These are phyloP conservation scores for Warburgia ugandensis DNA, from an alignment of 164 flowering plant genomes.

Conservation along the genomic window DNA sequence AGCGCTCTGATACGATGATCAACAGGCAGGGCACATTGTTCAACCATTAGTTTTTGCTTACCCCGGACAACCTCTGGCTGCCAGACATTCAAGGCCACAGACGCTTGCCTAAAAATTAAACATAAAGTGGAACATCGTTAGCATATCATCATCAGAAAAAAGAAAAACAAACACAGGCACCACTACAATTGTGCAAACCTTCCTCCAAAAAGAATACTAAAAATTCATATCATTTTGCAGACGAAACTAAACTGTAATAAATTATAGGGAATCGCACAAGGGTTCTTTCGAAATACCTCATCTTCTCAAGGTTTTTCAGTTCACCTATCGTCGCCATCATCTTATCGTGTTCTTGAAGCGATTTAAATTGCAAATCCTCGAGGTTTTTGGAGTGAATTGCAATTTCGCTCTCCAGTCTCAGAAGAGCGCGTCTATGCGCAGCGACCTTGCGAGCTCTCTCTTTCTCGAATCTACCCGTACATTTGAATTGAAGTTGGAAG, in stretches of 20 bases:
- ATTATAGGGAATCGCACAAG: neutral
- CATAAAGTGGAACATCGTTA: neutral
- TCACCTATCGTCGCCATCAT: slow-evolving; percentile 31
- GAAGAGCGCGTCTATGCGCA: slow-evolving; percentile 47
- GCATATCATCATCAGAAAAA: neutral
- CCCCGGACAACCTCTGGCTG: slow-evolving; percentile 74
- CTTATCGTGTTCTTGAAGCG: slow-evolving; percentile 33
- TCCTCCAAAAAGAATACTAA: neutral
- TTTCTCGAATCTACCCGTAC: slow-evolving; percentile 41
- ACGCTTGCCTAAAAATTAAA: slow-evolving; percentile 50
- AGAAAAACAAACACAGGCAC: neutral
- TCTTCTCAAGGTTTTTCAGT: slow-evolving; percentile 35
- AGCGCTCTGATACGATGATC: slow-evolving; percentile 46
- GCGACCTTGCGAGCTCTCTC: slow-evolving; percentile 45
- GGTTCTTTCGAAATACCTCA: slow-evolving; percentile 29
- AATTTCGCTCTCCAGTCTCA: slow-evolving; percentile 55
- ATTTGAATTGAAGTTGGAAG: neutral
- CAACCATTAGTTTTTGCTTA: slow-evolving; percentile 62
- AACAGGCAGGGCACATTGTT: slow-evolving; percentile 58
- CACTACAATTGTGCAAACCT: neutral
- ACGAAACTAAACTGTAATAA: neutral
- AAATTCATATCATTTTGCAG: neutral
- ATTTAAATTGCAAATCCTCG: slow-evolving; percentile 19
- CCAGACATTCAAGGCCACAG: slow-evolving; percentile 90
- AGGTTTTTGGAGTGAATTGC: slow-evolving; percentile 31